Conservation (phyloP, 164 flowering plant species). For the Protea cynaroides region DNA sequence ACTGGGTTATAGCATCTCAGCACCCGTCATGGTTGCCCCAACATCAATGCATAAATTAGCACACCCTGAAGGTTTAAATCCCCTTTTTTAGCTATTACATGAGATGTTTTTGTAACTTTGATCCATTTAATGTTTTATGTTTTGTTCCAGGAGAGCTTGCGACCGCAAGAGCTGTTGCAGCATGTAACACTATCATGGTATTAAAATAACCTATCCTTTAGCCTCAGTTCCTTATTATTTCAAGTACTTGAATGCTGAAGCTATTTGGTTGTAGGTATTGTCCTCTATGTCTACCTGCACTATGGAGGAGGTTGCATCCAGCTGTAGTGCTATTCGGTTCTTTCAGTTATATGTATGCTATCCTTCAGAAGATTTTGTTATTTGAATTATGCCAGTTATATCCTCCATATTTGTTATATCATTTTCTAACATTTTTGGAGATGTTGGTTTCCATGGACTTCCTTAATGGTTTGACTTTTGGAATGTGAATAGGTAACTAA, state of each 20-base stretch:
- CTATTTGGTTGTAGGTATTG: conserved; percentile 34
- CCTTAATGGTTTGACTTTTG: not conserved
- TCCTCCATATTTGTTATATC: not conserved
- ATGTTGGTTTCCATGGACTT: not conserved
- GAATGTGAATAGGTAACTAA: conserved; percentile 44
- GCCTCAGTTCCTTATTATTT: not conserved
- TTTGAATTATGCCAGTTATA: not conserved
- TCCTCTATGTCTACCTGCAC: conserved; percentile 55
- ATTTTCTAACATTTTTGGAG: not conserved
- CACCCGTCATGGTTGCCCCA: conserved; percentile 83
- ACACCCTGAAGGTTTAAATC: conserved; percentile 56
- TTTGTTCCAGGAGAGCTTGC: conserved; percentile 60
- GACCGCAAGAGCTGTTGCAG: conserved; percentile 80
- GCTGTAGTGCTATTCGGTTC: conserved; percentile 69
- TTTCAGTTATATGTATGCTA: conserved; percentile 69
- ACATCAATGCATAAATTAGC: conserved; percentile 62
- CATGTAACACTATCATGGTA: conserved; percentile 76
- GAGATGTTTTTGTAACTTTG: not conserved
- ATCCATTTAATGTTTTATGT: conserved; percentile 2
- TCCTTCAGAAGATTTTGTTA: not conserved
- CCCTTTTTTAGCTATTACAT: not conserved
- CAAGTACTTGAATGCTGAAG: not conserved
- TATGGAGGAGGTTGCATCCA: conserved; percentile 82
- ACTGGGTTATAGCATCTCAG: conserved; percentile 49
- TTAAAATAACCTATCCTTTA: not conserved